Base-by-base conservation (phyloP, 164 flowering plant species). In the Liriodendron chinense region DNA sequence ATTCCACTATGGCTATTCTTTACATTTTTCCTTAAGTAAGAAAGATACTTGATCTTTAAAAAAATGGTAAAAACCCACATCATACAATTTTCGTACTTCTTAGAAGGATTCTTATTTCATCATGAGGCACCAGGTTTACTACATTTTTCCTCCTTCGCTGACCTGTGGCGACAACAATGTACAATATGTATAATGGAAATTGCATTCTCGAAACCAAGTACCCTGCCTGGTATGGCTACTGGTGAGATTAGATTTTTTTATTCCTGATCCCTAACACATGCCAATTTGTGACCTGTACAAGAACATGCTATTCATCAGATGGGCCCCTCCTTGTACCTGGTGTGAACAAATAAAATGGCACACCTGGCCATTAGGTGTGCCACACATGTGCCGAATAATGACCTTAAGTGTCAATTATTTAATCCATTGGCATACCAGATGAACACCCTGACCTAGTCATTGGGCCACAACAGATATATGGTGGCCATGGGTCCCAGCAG, bases 81-180 rank as follows among this genome's bases (percentile, higher is more conserved):
- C 25, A 47, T 23, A 75, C 78, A 10, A 23, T 74, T 49, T 76
- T 71, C 94, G 83, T 78, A 93, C 96, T 80, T 89, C 57, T 87
- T 86, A 9, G 7, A 22, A 65, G 77, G 67, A 76, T 80, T 81
- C 72, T 84, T 86, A 64, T 70, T 84, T 57, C 61, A 68, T 13
- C 49, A 64, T 77, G n/a, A n/a, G n/a, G n/a, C n/a, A n/a, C n/a
- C n/a, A 14, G 73, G 69, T 49, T 72, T 71, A 73, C 53, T 57
- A 5, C 78, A 84, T 74, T 73, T 79, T 78, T 84, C 86, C 81
- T 77, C 71, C 49, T 76, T 82, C 72, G 80, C 21, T 6, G 87
- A 86, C 74, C 95, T 92, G 83, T 23, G 75, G 78, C 50, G 77
- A 5, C 69, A 72, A 43, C 16, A 71, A 65, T 14, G 28, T 69